Evolutionary conservation across 1,139 yeast species (phyloP).

Genomic region (Suhomyces anneliseae): DNA sequence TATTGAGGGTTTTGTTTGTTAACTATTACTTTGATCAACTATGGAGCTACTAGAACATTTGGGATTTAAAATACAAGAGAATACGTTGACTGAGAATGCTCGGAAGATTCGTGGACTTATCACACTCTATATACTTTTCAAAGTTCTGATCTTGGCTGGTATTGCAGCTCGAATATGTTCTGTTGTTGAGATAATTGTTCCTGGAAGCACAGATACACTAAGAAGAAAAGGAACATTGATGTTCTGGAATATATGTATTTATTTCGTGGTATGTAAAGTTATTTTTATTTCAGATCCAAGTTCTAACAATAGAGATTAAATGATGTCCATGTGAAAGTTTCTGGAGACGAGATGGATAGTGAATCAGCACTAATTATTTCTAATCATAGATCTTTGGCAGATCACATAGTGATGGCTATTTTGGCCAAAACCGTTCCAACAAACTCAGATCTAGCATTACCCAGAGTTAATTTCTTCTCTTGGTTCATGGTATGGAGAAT

Average conservation of each 20-base stretch:
- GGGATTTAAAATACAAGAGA: slow-evolving; percentile 15
- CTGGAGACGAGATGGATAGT: slow-evolving; percentile 44
- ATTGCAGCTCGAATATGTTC: neutral
- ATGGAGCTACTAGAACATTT: slow-evolving; percentile 28
- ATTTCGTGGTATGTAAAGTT: slow-evolving; percentile 30
- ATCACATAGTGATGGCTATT: slow-evolving; percentile 49
- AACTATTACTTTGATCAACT: neutral
- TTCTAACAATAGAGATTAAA: slow-evolving; percentile 31
- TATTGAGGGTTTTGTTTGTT: too few species aligned
- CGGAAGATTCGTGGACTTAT: neutral
- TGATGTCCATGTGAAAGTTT: slow-evolving; percentile 33
- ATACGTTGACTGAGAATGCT: neutral
- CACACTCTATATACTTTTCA: neutral
- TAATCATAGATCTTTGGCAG: slow-evolving; percentile 59
- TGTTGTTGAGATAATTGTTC: slow-evolving; percentile 18
- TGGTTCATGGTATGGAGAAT: slow-evolving; percentile 62
- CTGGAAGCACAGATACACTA: slow-evolving; percentile 27
- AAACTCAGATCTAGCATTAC: slow-evolving; percentile 18
- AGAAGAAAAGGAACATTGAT: slow-evolving; percentile 22
- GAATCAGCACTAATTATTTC: slow-evolving; percentile 50
- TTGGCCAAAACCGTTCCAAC: slow-evolving; percentile 32
- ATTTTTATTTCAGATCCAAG: neutral
- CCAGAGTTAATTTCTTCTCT: slow-evolving; percentile 53
- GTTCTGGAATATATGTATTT: slow-evolving; percentile 40
- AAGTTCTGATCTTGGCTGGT: neutral